Percentiles rank a stretch among this genome's conserved stretches.
These are phyloP conservation scores for Raphanus hybrid DNA, from an alignment of 441 rosid genomes.

Conservation along the genomic window DNA sequence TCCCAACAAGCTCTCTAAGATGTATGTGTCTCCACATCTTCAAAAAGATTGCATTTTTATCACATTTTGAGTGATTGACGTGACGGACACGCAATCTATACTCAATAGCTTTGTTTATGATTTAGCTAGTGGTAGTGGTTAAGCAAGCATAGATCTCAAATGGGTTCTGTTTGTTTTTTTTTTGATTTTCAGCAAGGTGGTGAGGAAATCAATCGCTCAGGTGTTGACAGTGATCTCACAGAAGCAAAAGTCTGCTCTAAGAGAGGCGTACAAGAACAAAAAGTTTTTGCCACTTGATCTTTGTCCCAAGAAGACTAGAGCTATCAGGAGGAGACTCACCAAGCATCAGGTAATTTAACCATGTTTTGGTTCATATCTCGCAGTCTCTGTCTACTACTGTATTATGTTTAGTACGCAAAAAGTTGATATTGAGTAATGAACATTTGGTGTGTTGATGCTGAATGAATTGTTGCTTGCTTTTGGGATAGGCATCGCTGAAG, in stretches of 20 bases:
- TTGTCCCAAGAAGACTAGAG: conserved; percentile 96
- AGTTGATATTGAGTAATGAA: neutral
- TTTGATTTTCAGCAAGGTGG: conserved; percentile 74
- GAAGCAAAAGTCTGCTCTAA: conserved; percentile 82
- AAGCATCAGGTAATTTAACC: conserved; percentile 70
- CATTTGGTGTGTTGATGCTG: conserved; percentile 10
- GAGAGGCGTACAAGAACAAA: conserved; percentile 84
- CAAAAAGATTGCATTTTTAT: neutral
- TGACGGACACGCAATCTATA: neutral
- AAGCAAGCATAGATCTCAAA: neutral
- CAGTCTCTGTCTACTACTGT: neutral
- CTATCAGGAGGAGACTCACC: conserved; percentile 89
- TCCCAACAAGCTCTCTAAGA: conserved; percentile 93
- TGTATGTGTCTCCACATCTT: conserved; percentile 46
- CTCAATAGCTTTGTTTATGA: neutral
- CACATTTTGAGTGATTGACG: neutral
- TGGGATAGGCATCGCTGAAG: conserved; percentile 42
- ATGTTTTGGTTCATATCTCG: neutral
- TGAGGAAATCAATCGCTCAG: conserved; percentile 88
- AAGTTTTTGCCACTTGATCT: conserved; percentile 90
- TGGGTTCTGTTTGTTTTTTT: neutral
- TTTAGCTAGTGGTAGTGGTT: neutral
- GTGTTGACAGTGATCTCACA: conserved; percentile 93
- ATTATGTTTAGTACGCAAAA: neutral
- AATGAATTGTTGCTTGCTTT: conserved; percentile 8